These are phyloP conservation scores for Amphibolis antarctica DNA, from an alignment of 106 monocot genomes.

Conservation along the genomic window DNA sequence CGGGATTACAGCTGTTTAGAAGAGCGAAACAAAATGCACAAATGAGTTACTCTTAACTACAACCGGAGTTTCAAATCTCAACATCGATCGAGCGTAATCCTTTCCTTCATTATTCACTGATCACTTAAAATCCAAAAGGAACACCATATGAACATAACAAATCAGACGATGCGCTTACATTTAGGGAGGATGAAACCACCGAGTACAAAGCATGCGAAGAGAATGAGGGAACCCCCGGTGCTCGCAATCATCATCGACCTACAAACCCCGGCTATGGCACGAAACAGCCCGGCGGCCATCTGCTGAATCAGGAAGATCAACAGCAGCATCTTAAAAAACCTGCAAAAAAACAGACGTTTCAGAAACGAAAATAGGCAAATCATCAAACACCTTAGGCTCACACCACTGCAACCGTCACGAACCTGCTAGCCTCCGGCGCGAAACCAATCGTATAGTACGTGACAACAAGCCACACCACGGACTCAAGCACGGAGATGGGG, in stretches of 20 bases:
- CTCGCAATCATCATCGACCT: slow-evolving; percentile 35
- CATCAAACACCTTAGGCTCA: no score
- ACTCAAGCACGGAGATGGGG: slow-evolving; percentile 62
- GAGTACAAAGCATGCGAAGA: slow-evolving; percentile 41
- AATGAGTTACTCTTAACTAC: no score
- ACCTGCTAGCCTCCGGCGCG: slow-evolving; percentile 61
- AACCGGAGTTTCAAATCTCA: no score
- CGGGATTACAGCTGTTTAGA: slow-evolving; percentile 33
- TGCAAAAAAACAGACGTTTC: neutral
- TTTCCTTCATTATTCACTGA: neutral
- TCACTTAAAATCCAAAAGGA: neutral
- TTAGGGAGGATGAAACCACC: slow-evolving; percentile 69
- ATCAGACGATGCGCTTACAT: slow-evolving; percentile 15
- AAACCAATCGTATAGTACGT: slow-evolving; percentile 76
- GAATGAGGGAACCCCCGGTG: slow-evolving; percentile 34
- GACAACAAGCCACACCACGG: slow-evolving; percentile 37
- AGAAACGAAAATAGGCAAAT: neutral
- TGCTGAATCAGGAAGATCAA: slow-evolving; percentile 46
- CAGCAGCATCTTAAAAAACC: slow-evolving; percentile 59
- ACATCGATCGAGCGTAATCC: no score
- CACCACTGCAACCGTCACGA: neutral
- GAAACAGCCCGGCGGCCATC: slow-evolving; percentile 58
- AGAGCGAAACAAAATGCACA: no score
- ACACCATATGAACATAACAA: no score
- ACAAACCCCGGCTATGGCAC: slow-evolving; percentile 33